Conservation (phyloP, 1,284 basidiomycete genomes). For the Earliella scabrosa region DNA sequence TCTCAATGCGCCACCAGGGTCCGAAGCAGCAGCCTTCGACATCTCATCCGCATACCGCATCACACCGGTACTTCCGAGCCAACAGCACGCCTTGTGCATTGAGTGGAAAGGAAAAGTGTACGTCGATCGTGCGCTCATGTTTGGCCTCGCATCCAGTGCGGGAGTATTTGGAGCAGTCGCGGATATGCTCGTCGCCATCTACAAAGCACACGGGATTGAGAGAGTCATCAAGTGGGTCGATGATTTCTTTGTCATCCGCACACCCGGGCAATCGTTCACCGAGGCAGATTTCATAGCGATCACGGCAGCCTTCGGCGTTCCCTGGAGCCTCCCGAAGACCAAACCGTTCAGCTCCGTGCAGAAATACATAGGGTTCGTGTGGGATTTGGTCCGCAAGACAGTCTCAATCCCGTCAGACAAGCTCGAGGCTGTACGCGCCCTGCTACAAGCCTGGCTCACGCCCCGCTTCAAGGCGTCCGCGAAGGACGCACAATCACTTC, state of each 20-base stretch:
- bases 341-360: constrained; percentile 27
- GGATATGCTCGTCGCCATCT: constrained; percentile 42
- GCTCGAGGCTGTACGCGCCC: background rate
- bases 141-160: constrained; percentile 40
- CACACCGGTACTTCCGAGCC: constrained; percentile 37
- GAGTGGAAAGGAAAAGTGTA: constrained; percentile 35
- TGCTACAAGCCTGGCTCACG: constrained; percentile 28
- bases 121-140: constrained; percentile 38
- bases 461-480: constrained; percentile 13
- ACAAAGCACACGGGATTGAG: constrained; percentile 26
- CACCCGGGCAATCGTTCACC: constrained; percentile 31
- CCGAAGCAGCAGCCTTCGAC: constrained; percentile 40
- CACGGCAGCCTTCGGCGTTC: constrained; percentile 32
- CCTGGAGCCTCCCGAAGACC: constrained; percentile 39
- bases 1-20: constrained; percentile 32
- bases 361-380: constrained; percentile 43
- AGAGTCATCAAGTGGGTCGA: constrained; percentile 45
- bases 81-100: constrained; percentile 37
- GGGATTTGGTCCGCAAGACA: constrained; percentile 32
- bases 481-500: constrained; percentile 34
- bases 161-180: constrained; percentile 43
- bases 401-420: constrained; percentile 39
- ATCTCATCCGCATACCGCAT: constrained; percentile 42
- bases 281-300: constrained; percentile 37
- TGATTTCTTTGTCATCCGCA: constrained; percentile 41